Evolutionary conservation across 2,329 filamentous ascomycete species (phyloP).

Genomic region (Chaetomium sp.): DNA sequence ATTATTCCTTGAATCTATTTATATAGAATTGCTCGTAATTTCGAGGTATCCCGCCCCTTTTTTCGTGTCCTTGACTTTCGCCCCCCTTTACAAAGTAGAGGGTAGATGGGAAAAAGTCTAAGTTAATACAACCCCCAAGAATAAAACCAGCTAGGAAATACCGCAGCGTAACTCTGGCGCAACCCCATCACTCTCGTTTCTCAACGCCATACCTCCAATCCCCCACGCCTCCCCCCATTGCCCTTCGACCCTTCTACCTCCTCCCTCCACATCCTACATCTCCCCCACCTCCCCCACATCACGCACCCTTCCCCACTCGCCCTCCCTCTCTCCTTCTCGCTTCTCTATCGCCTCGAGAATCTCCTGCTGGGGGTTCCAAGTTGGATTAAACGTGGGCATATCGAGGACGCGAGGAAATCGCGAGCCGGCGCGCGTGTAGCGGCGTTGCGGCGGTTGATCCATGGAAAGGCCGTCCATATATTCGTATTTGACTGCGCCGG

Average conservation of each 20-base stretch:
- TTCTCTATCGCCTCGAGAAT: background rate
- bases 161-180: background rate
- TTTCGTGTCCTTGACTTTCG: too few species aligned
- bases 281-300: background rate
- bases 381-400: constrained; percentile 16
- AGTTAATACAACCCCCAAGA: too few species aligned
- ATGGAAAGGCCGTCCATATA: background rate
- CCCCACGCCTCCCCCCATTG: too few species aligned
- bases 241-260: background rate
- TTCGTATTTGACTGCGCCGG: background rate
- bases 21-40: too few species aligned
- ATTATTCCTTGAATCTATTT: too few species aligned
- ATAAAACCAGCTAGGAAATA: background rate
- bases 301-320: background rate
- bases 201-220: background rate
- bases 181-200: background rate
- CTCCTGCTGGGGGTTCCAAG: background rate
- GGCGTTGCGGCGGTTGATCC: background rate
- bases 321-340: background rate
- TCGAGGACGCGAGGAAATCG: constrained; percentile 14
- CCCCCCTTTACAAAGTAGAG: too few species aligned
- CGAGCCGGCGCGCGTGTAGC: background rate
- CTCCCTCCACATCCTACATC: background rate
- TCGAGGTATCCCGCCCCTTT: too few species aligned
- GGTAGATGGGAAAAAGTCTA: too few species aligned